Evolutionary conservation across 2,329 filamentous ascomycete species (phyloP).

Genomic region (Neoascochyta sp.): DNA sequence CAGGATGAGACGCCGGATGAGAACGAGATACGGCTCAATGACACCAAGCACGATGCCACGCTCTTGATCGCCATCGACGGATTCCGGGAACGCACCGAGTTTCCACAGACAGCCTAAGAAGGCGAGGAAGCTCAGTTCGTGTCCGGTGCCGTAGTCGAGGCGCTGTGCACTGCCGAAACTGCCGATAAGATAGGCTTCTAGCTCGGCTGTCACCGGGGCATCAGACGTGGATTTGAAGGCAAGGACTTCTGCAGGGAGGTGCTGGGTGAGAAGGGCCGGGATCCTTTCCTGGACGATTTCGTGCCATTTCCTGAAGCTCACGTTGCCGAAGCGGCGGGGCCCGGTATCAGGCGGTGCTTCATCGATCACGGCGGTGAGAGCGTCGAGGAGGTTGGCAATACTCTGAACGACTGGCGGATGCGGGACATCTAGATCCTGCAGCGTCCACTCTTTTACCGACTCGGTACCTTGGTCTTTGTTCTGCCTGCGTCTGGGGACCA

Average conservation of each 20-base stretch:
- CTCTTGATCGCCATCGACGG: constrained; percentile 57
- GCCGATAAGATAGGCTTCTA: constrained; percentile 76
- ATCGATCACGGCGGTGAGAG: constrained; percentile 64
- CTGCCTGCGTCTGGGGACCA: constrained; percentile 64
- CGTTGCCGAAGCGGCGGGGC: constrained; percentile 86
- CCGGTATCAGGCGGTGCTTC: constrained; percentile 81
- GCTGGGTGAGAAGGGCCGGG: constrained; percentile 54
- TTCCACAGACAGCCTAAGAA: constrained; percentile 92
- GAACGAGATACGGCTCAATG: constrained; percentile 78
- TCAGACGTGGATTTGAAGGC: constrained; percentile 26
- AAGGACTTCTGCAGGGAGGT: constrained; percentile 52
- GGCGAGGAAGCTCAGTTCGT: constrained; percentile 91
- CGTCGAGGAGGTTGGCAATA: constrained; percentile 63
- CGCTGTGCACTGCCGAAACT: constrained; percentile 84
- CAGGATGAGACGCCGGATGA: constrained; percentile 78
- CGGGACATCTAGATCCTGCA: constrained; percentile 43
- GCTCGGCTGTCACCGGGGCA: constrained; percentile 59
- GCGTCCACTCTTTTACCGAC: constrained; percentile 51
- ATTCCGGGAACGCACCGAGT: constrained; percentile 69
- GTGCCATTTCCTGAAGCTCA: constrained; percentile 84
- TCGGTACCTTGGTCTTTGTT: constrained; percentile 37
- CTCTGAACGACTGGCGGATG: constrained; percentile 58
- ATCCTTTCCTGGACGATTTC: constrained; percentile 61
- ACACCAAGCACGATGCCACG: constrained; percentile 76
- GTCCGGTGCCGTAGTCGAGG: constrained; percentile 92